A percentile compares a stretch with the other conserved stretches of the same genome.
Evolutionary conservation across 306 rosid species (phyloP).

Genomic region (barrel medic (Medicago truncatula)): DNA sequence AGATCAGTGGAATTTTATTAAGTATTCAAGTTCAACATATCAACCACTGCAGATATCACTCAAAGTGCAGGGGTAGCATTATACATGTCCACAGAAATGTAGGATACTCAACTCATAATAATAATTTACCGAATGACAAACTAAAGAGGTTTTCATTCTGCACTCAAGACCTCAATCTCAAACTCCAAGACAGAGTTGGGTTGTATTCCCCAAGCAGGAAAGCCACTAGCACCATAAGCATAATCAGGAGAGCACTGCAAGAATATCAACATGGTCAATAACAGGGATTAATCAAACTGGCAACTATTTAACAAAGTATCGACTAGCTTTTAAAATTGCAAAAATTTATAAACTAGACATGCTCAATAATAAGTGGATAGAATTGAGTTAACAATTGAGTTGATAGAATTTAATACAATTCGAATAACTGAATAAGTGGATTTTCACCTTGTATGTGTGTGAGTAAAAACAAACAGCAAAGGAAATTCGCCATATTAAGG

Average conservation of each 20-base stretch:
- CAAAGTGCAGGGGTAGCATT: slow-evolving; percentile 20
- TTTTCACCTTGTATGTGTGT: neutral
- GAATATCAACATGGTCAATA: slow-evolving; percentile 37
- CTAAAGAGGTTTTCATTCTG: slow-evolving; percentile 48
- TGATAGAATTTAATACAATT: neutral
- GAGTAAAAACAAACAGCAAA: neutral
- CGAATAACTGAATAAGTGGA: neutral
- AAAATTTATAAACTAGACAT: neutral
- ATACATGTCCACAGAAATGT: slow-evolving; percentile 36
- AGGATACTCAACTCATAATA: slow-evolving; percentile 22
- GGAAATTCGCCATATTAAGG: neutral
- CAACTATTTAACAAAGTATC: neutral
- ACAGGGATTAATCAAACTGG: slow-evolving; percentile 2
- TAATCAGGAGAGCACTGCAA: slow-evolving; percentile 97
- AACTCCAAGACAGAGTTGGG: slow-evolving; percentile 82
- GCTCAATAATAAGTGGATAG: neutral
- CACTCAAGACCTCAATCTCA: slow-evolving; percentile 81
- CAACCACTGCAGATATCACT: slow-evolving; percentile 21
- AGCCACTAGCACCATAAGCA: slow-evolving; percentile 87
- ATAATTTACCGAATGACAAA: slow-evolving; percentile 1
- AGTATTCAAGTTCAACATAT: slow-evolving; percentile 33
- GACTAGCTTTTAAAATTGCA: neutral
- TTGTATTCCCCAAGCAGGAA: slow-evolving; percentile 89
- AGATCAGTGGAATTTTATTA: slow-evolving; percentile 9
- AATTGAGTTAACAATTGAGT: neutral